Evolutionary conservation across 495 filamentous ascomycete genomes (phyloP), one percentile per base, ranked within the genome.

Genomic region (Talaromyces trachyspermus): DNA sequence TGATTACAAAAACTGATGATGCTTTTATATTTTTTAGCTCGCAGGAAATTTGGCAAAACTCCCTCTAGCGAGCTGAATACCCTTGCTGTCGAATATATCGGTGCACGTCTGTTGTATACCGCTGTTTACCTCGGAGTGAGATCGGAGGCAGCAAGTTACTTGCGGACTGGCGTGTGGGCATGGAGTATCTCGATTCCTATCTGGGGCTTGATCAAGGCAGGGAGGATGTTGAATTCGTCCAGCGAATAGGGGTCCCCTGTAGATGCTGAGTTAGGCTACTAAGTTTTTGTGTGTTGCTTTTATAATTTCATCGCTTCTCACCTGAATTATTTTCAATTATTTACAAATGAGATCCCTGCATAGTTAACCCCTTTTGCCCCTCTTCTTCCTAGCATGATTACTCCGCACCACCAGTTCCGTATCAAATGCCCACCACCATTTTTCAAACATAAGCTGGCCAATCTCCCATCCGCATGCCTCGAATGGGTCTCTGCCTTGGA

Each of bases 391-490:
- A 59, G 56, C 59, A 29, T 55, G 49, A 53, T 78, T 76, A 52
- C 65, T 66, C 18, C 54, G 52, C 36, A 66, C 62, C 5, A 76
- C 43, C 25, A 73, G 50, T 14, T 50, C 53, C 23, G 52, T 52
- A 48, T 77, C 74, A 42, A 78, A 66, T 17, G 70, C 53, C 61
- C 70, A 77, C 70, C 72, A 76, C 75, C 73, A 76, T 46, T 64
- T 58, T 49, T 67, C 57, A 58, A 71, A 75, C 33, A 74, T 49
- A 40, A 61, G 46, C 52, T 74, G 68, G 0, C 71, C 72, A 23
- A 75, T 62, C 53, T 75, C 72, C 71, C 72, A 76, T 17, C 48
- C 47, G 22, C 37, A 49, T 12, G 55, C 55, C 17, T 68, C 60
- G 25, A 64, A 68, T 11, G 67, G 68, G 42, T 65, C 63, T 17